Evolutionary conservation across 2,329 filamentous ascomycete genomes (phyloP), one percentile per base, ranked within the genome.

Genomic region (Lecanicillium sp.): DNA sequence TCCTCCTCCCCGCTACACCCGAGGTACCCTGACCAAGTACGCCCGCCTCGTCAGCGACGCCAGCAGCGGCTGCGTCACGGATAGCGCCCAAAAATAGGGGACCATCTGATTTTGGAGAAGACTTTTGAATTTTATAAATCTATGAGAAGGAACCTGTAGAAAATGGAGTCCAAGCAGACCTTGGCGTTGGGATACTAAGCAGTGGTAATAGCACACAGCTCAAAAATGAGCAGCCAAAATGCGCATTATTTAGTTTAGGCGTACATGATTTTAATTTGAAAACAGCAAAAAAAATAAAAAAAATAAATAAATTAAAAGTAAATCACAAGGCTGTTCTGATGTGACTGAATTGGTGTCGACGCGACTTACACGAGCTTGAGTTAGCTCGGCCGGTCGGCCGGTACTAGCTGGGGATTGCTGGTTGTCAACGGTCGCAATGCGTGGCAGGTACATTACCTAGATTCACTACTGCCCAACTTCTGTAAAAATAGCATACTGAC

Each of bases 11-110:
- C 76, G 73, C 53, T 80, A 78, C 49, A 71, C 70, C 58, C 75
- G 79, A 58, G 84, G 84, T 41, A 87, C 84, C 5, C 67, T 88
- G 55, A 79, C 76, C 54, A 88, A 88, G 68, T 88, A 88, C 59
- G 83, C 84, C 5, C 52, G 62, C 29, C 64, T 81, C 44, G 78
- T 82, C 40, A 79, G 70, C 56, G 68, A 81, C 53, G 78, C 78
- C 7, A 80, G 77, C 61, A 65, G 69, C n/a, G 78, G 78, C 11
- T 81, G 78, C 56, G 72, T 81, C 27, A 81, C 78, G 17, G 75
- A 78, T 21, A 48, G 30, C 30, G 9, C 30, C n/a, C 30, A 33
- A 14, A 33, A 15, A 7, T 33, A 15, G n/a, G n/a, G 7, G 7
- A 29, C 26, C 26, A 29, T 7, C 7, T 29, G 12, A 12, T 7